These are phyloP conservation scores for Vigna hirtella DNA, from an alignment of 306 rosid species.

Conservation along the genomic window DNA sequence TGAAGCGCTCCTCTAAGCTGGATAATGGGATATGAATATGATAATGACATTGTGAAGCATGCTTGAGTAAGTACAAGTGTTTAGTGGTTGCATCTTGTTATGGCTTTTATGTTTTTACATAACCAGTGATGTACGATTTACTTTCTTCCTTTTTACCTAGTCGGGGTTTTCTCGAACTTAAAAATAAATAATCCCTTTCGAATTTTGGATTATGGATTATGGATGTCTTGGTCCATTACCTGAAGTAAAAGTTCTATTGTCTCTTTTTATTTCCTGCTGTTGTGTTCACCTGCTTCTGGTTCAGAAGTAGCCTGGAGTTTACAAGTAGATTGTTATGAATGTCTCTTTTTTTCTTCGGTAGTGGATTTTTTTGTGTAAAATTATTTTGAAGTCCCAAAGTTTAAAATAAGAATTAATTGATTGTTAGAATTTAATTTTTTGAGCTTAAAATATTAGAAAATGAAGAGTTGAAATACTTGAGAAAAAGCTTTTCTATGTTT, in stretches of 20 bases:
- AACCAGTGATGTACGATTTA: slow-evolving; percentile 25
- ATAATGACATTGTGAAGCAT: slow-evolving; percentile 30
- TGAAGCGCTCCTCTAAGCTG: slow-evolving; percentile 54
- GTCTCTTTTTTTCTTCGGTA: too few species aligned
- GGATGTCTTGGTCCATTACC: slow-evolving; percentile 19
- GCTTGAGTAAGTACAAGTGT: slow-evolving; percentile 44
- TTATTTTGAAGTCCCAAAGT: too few species aligned
- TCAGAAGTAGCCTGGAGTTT: background rate
- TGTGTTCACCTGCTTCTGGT: background rate
- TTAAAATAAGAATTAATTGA: too few species aligned
- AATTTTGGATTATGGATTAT: slow-evolving; percentile 5
- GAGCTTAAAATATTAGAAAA: too few species aligned
- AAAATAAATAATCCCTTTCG: slow-evolving; percentile 38
- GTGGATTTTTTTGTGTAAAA: too few species aligned
- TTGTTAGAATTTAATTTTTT: too few species aligned
- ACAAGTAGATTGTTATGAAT: too few species aligned
- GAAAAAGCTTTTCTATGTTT: too few species aligned
- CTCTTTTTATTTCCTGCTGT: slow-evolving; percentile 8
- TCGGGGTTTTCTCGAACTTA: slow-evolving; percentile 38
- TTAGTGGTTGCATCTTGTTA: slow-evolving; percentile 39
- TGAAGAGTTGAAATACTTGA: too few species aligned
- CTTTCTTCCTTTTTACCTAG: slow-evolving; percentile 1
- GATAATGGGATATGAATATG: slow-evolving; percentile 53
- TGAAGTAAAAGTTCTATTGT: background rate
- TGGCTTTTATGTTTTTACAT: slow-evolving; percentile 33